Base-by-base conservation (phyloP, 2,329 filamentous ascomycete genomes). In the Fusarium phyllophilum region DNA sequence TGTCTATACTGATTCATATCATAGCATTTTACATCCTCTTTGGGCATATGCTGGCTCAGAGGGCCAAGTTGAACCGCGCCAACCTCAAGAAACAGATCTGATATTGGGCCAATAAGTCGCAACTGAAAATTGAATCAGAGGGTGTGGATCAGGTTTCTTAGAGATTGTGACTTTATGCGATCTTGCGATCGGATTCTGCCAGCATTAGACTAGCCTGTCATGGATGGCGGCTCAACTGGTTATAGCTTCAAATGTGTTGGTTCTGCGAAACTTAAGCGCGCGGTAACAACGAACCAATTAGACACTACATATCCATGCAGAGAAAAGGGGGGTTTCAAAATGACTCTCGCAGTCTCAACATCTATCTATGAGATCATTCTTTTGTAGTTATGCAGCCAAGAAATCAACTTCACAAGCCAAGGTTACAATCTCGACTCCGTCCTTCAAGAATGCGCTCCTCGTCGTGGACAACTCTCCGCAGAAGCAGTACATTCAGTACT, bases 21-120 rank as follows among this genome's bases (percentile, higher is more conserved):
- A 3, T 20, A 74, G 73, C 72, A 0, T 75, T 75, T 2, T 75
- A 77, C 12, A 29, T 75, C 0, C 49, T 77, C 0, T 77, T 63
- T 8, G 75, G 75, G 2, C 75, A 77, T 1, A 77, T 77, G 75
- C 26, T 77, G 6, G 14, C 64, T n/a, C 75, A 77, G 18, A 54
- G 74, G n/a, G 72, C 74, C 2, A 76, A 77, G 39, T 7, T 68
- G 22, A 56, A 54, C 24, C 56, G 66, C 0, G 2, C 34, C 11
- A 56, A 3, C 6, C 17, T 18, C 15, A 48, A 59, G 15, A 73
- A 70, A 22, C 26, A 62, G 4, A 4, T n/a, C 6, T 71, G 15
- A 70, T 36, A 15, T 36, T 29, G 5, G 17, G 4, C 33, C 15
- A 49, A 6, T 5, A 56, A 17, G 15, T 20, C 15, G 13, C 7